Percentiles rank a stretch among this genome's conserved stretches.
phyloP scores from a whole-genome alignment of 495 filamentous ascomycete genomes.

The Penicillium desertorum region DNA sequence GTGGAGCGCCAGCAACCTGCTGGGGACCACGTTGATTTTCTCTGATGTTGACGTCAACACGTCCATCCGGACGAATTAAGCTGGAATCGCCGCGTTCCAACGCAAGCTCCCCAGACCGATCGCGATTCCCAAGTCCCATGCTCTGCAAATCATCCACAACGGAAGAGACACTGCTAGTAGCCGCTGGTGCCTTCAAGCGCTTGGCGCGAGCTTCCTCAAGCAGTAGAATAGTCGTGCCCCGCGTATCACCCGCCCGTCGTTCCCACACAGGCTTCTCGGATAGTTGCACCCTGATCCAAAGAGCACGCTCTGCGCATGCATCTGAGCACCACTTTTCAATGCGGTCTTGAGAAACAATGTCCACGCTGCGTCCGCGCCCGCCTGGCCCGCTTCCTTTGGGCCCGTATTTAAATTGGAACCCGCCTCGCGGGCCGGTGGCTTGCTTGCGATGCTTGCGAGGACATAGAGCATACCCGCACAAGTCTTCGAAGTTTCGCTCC shows the following conservation, averaged over 20 bases:
- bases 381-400: slow-evolving; percentile 52
- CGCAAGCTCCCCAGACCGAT: slow-evolving; percentile 40
- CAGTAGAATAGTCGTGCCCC: slow-evolving; percentile 48
- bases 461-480: slow-evolving; percentile 85
- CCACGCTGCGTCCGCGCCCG: slow-evolving; percentile 50
- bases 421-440: slow-evolving; percentile 33
- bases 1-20: slow-evolving; percentile 26
- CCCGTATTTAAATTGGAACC: slow-evolving; percentile 51
- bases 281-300: slow-evolving; percentile 86
- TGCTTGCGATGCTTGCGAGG: slow-evolving; percentile 52
- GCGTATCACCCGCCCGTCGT: slow-evolving; percentile 48
- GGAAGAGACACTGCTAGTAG: slow-evolving; percentile 22
- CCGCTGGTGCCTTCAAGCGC: slow-evolving; percentile 11
- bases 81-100: slow-evolving; percentile 49
- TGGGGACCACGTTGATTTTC: slow-evolving; percentile 35
- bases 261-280: slow-evolving; percentile 75
- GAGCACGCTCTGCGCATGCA: slow-evolving; percentile 70
- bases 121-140: slow-evolving; percentile 31
- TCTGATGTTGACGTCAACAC: slow-evolving; percentile 41
- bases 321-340: slow-evolving; percentile 88
- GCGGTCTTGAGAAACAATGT: slow-evolving; percentile 62
- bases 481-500: slow-evolving; percentile 76
- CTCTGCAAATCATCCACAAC: slow-evolving; percentile 35
- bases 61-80: slow-evolving; percentile 27
- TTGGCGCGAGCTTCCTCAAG: slow-evolving; percentile 49